Evolutionary conservation across 805 yeast species (phyloP).

Genomic region (Millerozyma miso): DNA sequence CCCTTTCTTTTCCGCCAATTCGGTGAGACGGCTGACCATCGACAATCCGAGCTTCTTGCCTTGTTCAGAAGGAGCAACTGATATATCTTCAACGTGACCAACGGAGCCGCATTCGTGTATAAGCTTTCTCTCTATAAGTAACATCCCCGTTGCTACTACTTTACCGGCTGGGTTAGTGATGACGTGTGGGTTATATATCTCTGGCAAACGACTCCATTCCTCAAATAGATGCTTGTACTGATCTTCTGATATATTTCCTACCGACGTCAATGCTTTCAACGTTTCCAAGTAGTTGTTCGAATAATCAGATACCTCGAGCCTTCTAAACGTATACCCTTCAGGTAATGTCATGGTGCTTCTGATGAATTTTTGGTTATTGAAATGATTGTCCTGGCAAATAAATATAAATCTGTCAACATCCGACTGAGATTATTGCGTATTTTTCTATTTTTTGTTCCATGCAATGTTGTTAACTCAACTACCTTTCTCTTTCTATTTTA

Average conservation of each 20-base stretch:
- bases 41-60: slow-evolving; percentile 77
- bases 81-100: slow-evolving; percentile 94
- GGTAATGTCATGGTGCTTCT: slow-evolving; percentile 41
- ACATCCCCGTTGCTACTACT: slow-evolving; percentile 81
- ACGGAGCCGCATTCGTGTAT: slow-evolving; percentile 82
- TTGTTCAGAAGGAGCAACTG: slow-evolving; percentile 70
- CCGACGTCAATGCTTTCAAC: slow-evolving; percentile 69
- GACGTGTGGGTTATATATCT: slow-evolving; percentile 66
- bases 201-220: slow-evolving; percentile 52
- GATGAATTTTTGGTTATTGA: too few relatives aligned
- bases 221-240: slow-evolving; percentile 49
- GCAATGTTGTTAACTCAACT: too few relatives aligned
- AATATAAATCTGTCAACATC: not conserved
- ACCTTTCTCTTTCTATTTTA: too few relatives aligned
- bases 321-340: slow-evolving; percentile 65
- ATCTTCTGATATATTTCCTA: slow-evolving; percentile 60
- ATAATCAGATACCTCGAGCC: slow-evolving; percentile 53
- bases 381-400: not conserved
- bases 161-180: slow-evolving; percentile 48
- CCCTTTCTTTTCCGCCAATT: slow-evolving; percentile 54
- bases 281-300: slow-evolving; percentile 59
- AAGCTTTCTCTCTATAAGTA: slow-evolving; percentile 73
- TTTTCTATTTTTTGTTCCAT: not conserved
- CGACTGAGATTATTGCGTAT: not conserved
- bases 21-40: slow-evolving; percentile 58